Percentiles rank a stretch among this genome's conserved stretches.
phyloP scores from a whole-genome alignment of 2,329 filamentous ascomycete genomes.

The Thermothelomyces thermophilus region DNA sequence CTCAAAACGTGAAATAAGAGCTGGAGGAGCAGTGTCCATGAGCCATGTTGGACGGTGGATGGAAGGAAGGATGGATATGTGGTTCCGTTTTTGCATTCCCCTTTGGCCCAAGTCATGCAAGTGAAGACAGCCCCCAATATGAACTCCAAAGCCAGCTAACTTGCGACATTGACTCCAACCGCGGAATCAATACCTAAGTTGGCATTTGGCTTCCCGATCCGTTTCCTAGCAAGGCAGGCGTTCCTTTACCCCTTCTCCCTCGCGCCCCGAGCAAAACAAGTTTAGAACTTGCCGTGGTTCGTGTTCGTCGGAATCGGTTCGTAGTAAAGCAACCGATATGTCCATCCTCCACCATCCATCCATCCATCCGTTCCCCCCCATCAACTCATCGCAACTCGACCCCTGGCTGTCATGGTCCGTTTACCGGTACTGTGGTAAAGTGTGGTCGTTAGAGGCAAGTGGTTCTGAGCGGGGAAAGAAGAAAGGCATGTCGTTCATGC shows the following conservation, averaged over 20 bases:
- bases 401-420: constrained; percentile 5
- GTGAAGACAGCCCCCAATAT: constrained; percentile 1
- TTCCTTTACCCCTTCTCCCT: not conserved
- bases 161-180: not conserved
- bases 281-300: not conserved
- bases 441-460: constrained; percentile 4
- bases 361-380: not conserved
- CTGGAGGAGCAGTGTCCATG: not conserved
- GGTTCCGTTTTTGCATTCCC: constrained; percentile 10
- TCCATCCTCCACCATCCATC: not conserved
- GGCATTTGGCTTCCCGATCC: not conserved
- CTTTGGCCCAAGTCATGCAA: constrained; percentile 8
- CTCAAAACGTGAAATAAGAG: not conserved
- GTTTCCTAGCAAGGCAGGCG: not conserved
- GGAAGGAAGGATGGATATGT: constrained; percentile 12
- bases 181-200: not conserved
- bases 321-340: not conserved
- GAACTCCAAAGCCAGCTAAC: constrained; percentile 13
- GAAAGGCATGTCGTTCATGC: no score
- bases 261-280: not conserved
- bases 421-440: constrained; percentile 21
- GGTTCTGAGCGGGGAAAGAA: not conserved
- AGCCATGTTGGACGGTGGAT: not conserved
- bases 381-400: not conserved
- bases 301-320: constrained; percentile 2